Base-by-base conservation (phyloP, 169 alveolate species). In the Plasmodium fragile region DNA sequence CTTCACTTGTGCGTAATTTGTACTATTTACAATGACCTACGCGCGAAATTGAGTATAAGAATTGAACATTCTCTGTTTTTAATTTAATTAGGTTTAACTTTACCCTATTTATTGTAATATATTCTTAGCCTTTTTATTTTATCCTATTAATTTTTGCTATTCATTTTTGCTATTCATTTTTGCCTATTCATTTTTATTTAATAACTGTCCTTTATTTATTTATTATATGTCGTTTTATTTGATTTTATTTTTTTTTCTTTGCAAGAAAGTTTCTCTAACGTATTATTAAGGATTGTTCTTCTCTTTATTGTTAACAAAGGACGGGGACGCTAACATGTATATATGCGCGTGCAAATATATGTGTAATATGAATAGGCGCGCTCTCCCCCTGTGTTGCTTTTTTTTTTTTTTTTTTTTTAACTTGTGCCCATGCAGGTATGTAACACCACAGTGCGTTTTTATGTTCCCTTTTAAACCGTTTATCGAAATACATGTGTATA, bases 1-100 rank as follows among this genome's bases (percentile, higher is more conserved):
- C 75, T 70, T 69, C 73, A 69, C 49, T 16, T 70, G 41, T 82
- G 73, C 18, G 49, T 43, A 69, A 82, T 82, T 82, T 82, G 81
- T 70, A 32, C 32, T 34, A 22, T 39, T 39, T 82, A 82, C 71
- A 25, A 65, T 70, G 30, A 69, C 49, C 30, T 32, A 70, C 53
- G 25, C 73, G 75, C 34, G 72, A 81, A 69, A 82, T 82, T 39
- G 49, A 70, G 79, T 53, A 11, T 53, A 82, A 41, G 30, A 82
- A 36, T 49, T 41, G 82, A 43, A 70, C 72, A 82, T 32, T 43
- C 22, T 22, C 34, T 22, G n/a, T 79, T 79, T 79, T 41, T 36
- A 30, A 55, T 59, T 81, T 11, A 34, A 81, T 81, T 81, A 32
- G 70, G 71, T 81, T 55, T 53, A 73, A 81, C 34, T 79, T 79